Evolutionary conservation across 2,329 filamentous ascomycete genomes (phyloP).

Genomic region (Penicillium crustosum): DNA sequence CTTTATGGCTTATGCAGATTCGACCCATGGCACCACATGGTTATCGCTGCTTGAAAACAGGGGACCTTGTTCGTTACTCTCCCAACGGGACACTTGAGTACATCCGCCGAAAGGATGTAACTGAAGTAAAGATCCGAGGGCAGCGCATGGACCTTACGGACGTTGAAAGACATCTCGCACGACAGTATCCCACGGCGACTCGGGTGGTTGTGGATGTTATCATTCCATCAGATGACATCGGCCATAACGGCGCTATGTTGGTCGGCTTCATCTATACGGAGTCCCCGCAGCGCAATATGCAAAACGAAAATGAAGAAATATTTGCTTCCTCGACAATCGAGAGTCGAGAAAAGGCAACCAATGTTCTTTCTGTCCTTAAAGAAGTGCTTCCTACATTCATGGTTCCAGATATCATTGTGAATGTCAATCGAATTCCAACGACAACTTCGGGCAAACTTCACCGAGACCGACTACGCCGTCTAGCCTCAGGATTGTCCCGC

Average conservation of each 20-base stretch:
- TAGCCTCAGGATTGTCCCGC: background rate
- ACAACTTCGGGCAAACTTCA: background rate
- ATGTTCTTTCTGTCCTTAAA: background rate
- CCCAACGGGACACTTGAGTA: conserved; percentile 30
- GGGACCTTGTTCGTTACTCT: conserved; percentile 17
- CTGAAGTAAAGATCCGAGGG: conserved; percentile 37
- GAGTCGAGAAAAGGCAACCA: background rate
- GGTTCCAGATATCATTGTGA: background rate
- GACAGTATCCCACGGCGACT: background rate
- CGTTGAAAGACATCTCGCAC: conserved; percentile 22
- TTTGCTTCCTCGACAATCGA: background rate
- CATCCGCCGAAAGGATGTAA: conserved; percentile 33
- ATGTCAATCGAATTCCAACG: background rate
- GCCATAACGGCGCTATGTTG: background rate
- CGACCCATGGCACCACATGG: background rate
- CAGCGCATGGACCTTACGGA: conserved; percentile 38
- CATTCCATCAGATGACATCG: background rate
- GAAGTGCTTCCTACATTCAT: background rate
- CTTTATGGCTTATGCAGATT: background rate
- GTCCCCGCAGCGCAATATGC: background rate
- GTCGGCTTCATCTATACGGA: background rate
- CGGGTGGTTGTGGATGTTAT: background rate
- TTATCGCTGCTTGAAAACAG: background rate
- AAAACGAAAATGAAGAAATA: background rate
- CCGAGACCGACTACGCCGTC: background rate